These are phyloP conservation scores for Chrysoporthe puriensis DNA, from an alignment of 2,329 filamentous ascomycete species.

Conservation along the genomic window DNA sequence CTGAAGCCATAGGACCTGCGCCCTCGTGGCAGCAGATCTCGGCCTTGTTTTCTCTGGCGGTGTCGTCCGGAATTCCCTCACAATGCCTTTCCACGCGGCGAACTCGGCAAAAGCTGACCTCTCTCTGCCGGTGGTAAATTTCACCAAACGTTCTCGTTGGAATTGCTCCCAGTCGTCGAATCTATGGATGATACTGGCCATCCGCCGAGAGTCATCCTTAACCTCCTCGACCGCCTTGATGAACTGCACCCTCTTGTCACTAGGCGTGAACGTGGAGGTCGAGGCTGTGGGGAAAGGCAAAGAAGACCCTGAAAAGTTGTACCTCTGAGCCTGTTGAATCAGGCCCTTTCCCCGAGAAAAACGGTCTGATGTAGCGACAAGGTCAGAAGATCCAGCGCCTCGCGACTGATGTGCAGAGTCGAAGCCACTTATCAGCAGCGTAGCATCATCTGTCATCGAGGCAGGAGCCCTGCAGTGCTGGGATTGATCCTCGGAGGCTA, in stretches of 20 bases:
- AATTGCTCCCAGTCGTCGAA: not conserved
- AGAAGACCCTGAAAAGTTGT: not conserved
- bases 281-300: not conserved
- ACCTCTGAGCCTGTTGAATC: not conserved
- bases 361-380: not conserved
- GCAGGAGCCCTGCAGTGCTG: not conserved
- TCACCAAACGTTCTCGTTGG: conserved; percentile 6
- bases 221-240: conserved; percentile 4
- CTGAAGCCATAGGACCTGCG: not conserved
- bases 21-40: too few relatives aligned
- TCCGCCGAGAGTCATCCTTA: not conserved
- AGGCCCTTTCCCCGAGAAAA: not conserved
- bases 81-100: conserved; percentile 1
- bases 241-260: conserved; percentile 9
- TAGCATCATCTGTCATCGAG: conserved; percentile 6
- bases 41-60: not conserved
- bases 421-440: not conserved
- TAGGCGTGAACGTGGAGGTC: not conserved
- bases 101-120: not conserved
- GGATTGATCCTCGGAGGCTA: not conserved
- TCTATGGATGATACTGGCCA: not conserved
- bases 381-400: not conserved
- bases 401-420: not conserved
- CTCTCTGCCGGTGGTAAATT: not conserved
- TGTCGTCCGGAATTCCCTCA: not conserved